Evolutionary conservation across 1,284 basidiomycete genomes (phyloP), one percentile per base, ranked within the genome.

Genomic region (Malassezia japonica): DNA sequence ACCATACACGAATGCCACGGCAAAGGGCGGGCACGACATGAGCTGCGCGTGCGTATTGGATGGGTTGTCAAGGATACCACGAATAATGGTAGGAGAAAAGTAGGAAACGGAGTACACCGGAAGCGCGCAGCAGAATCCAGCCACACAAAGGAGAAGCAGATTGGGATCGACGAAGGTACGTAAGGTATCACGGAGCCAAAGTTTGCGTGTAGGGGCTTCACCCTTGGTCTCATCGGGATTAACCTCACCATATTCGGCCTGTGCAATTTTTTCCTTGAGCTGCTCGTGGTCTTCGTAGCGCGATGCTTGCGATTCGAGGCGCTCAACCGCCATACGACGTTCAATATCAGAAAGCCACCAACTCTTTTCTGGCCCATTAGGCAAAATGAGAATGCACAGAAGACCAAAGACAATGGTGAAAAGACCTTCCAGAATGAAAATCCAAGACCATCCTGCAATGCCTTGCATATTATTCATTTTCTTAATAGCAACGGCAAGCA

Each of bases 391-490:
- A 35, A 60, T 46, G 44, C 56, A 60, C 1, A 35, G 21, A 2
- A 69, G 10, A 20, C 58, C 68, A 18, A 67, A 57, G 9, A 67
- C 21, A 18, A 67, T 48, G 4, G 68, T 70, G 36, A 62, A 54
- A 21, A 64, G 50, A 1, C 66, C 68, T 40, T 70, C 66, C 3
- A 69, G 39, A 49, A 69, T 62, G 48, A 69, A 69, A 24, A 70
- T 60, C 61, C 57, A 65, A 1, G 39, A 45, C 64, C 64, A 70
- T 23, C 61, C 61, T 6, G n/a, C n/a, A 15, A 53, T 29, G 6
- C 59, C 61, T 0, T 44, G 41, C 13, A 48, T 42, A n/a, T 44
- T 50, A 4, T 61, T 58, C 57, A 68, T 61, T 13, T 62, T 54
- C 15, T 50, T 50, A 34, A 70, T 62, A 1, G 66, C 66, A 1